phyloP scores from a whole-genome alignment of 495 filamentous ascomycete species.

The Talaromyces stipitatus region DNA sequence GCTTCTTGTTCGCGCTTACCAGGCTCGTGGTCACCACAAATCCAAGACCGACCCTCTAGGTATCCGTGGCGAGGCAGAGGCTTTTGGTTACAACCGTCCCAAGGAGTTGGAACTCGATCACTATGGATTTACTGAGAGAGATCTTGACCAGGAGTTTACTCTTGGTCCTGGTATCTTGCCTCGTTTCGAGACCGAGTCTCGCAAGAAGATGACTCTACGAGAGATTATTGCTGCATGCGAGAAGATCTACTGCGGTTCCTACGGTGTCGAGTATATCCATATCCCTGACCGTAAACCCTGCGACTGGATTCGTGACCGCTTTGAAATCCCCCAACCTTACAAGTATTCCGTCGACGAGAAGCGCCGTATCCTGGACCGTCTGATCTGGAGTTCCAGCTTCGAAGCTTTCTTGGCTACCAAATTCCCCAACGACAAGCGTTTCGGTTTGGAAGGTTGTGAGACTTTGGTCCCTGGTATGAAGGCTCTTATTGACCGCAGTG shows the following conservation, averaged over 20 bases:
- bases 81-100: slow-evolving; percentile 80
- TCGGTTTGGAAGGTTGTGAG: slow-evolving; percentile 95
- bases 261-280: slow-evolving; percentile 97
- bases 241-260: slow-evolving; percentile 91
- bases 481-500: slow-evolving; percentile 93
- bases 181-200: slow-evolving; percentile 76
- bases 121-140: slow-evolving; percentile 91
- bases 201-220: slow-evolving; percentile 91
- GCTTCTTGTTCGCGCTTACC: slow-evolving; percentile 91
- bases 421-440: slow-evolving; percentile 99
- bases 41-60: slow-evolving; percentile 94
- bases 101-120: slow-evolving; percentile 88
- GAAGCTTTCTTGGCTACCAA: slow-evolving; percentile 91
- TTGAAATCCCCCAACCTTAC: slow-evolving; percentile 91
- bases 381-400: slow-evolving; percentile 97
- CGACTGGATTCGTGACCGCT: slow-evolving; percentile 91
- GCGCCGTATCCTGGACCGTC: slow-evolving; percentile 88
- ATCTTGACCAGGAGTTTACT: slow-evolving; percentile 85
- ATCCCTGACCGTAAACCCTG: slow-evolving; percentile 96
- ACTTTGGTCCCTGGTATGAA: slow-evolving; percentile 98
- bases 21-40: slow-evolving; percentile 96
- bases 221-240: slow-evolving; percentile 94
- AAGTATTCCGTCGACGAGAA: slow-evolving; percentile 96
- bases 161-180: slow-evolving; percentile 94
- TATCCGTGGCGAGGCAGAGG: slow-evolving; percentile 77